Evolutionary conservation across 1,284 basidiomycete species (phyloP), one percentile per base, ranked within the genome.

Genomic region (Pisolithus thermaeus): DNA sequence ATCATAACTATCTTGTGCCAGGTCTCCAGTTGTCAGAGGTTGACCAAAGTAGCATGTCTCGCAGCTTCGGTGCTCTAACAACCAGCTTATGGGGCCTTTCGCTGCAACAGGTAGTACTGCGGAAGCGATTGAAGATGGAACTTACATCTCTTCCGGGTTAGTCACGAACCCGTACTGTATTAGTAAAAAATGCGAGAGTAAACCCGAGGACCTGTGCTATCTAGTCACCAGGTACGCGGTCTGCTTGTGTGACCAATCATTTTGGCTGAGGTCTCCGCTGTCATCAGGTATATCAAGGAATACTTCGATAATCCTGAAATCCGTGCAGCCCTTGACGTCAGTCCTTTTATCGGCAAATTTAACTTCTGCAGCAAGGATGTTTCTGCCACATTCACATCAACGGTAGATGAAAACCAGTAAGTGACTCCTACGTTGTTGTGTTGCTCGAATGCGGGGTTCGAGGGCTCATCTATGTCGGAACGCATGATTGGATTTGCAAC

Each of bases 401-500:
- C 67, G 11, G 62, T 69, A 36, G 83, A 85, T 58, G 44, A 52
- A 11, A 60, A 69, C 40, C 76, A 75, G 3, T n/a, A n/a, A 76
- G 76, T 0, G 67, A 72, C 58, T 67, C 77, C 41, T 83, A 92
- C 61, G 73, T 92, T 51, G 75, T 79, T 1, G 81, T 74, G 2
- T 75, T 94, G 32, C 78, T 93, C 20, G 90, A 92, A 61, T 79
- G 88, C 25, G 83, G 81, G 1, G 72, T 94, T 25, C 72, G 78
- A 7, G 82, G 85, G 4, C 76, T 94, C 16, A 80, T 91, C 53
- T 90, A 90, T 59, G 84, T 83, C 4, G 87, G 87, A 2, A 76
- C 74, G 2, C 79, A 81, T 52, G 87, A 90, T 64, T 87, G 77
- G 74, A 83, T 87, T 54, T 90, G 87, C 63, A 90, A 89, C 66